Base-by-base conservation (phyloP, 2,329 filamentous ascomycete genomes). In the Lecanicillium sp. region DNA sequence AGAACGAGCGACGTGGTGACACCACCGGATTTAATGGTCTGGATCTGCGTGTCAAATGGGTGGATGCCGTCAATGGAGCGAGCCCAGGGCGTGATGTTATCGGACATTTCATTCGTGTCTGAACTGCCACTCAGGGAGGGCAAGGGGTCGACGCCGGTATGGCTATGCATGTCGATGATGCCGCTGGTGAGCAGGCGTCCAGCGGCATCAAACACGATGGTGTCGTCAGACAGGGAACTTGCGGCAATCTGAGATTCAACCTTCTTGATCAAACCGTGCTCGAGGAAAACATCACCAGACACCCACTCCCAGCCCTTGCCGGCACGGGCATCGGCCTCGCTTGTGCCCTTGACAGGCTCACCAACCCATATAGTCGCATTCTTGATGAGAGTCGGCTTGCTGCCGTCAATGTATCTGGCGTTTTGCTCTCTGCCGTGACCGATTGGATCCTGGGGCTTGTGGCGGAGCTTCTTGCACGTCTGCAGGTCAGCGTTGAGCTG, bases 81-180 rank as follows among this genome's bases (percentile, higher is more conserved):
- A 5, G 81, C 78, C 51, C 75, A 85, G 0, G 80, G 80, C 0
- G 80, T 84, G 40, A 80, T 75, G 48, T 82, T 75, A 25, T 62
- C 62, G 2, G 73, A 76, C 48, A 78, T 58, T 56, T 85, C 81
- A 48, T 85, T 85, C 38, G 60, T 66, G 46, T 85, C 81, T 0
- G 66, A 60, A 43, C 67, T 73, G 14, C 74, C 77, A 2, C 48
- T 40, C 2, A 82, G 63, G 3, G 51, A 54, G 0, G 80, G 79
- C n/a, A 83, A 57, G 13, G 70, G 64, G 20, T 69, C 63, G 1
- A 81, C 71, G 7, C 79, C 77, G 2, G 77, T 69, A 51, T 85
- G 81, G 25, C 71, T 78, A 56, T 85, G 80, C 76, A 84, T 83
- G 51, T 85, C 81, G 34, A 85, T 75, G 48, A 85, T 77, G 13